Evolutionary conservation across 768 basidiomycete genomes (phyloP), one percentile per base, ranked within the genome.

Genomic region (Cyathus striatus): DNA sequence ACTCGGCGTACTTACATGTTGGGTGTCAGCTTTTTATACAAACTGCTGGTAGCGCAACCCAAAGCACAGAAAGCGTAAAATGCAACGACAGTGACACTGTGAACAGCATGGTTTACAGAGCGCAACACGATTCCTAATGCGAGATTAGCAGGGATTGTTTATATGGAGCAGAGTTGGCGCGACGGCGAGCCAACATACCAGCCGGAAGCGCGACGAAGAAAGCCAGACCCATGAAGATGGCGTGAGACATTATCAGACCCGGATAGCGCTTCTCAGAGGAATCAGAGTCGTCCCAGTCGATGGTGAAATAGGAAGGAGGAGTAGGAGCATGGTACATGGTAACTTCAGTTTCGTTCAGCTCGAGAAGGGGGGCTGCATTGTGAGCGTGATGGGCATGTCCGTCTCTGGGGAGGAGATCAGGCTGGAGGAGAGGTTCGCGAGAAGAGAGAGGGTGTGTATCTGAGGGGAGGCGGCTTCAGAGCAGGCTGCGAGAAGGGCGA

Each of bases 141-240:
- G 18, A 23, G 10, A 13, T 36, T 13, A 36, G 9, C 18, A n/a
- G n/a, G n/a, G n/a, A n/a, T n/a, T n/a, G n/a, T n/a, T n/a, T n/a
- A n/a, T n/a, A n/a, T n/a, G n/a, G n/a, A n/a, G n/a, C n/a, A n/a
- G n/a, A 36, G 35, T 20, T 36, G 35, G 13, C 35, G 9, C 9
- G 13, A 14, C 13, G 17, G 13, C 35, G 12, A 36, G 20, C 35
- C 13, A 55, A 59, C 79, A 54, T 58, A 93, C 92, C 81, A 34
- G 82, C 71, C 17, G 93, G 94, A 17, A 96, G 72, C 10, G 81
- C 78, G 12, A 80, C 74, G 54, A 96, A 92, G 64, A 90, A 95
- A 13, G 90, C 91, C 2, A 84, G 58, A 43, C 63, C 68, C 83
- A 92, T 87, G 52, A 79, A 76, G 4, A 82, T 42, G n/a, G 72